These are phyloP conservation scores for Actinomortierella ambigua DNA, from an alignment of 371 early-diverging fungal genomes.

Conservation along the genomic window DNA sequence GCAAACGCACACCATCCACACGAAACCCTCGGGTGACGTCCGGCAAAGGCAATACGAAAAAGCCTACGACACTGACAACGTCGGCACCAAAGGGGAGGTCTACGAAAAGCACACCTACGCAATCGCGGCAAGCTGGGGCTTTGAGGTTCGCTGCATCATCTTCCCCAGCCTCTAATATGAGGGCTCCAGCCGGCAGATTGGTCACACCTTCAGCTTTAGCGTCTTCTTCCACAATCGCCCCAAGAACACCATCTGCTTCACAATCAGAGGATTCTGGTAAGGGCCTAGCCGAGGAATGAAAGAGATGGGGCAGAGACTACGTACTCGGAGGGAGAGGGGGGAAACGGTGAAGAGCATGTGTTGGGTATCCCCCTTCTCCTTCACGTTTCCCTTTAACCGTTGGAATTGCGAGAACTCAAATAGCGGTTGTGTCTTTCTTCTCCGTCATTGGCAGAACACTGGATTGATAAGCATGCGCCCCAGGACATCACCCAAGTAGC, in stretches of 20 bases:
- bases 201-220: too few species aligned
- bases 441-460: constrained; percentile 9
- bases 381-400: background rate
- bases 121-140: too few species aligned
- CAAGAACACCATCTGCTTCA: too few species aligned
- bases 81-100: background rate
- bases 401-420: background rate
- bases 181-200: too few species aligned
- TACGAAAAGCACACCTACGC: background rate
- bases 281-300: too few species aligned
- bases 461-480: constrained; percentile 38
- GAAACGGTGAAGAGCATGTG: background rate
- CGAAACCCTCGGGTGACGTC: too few species aligned
- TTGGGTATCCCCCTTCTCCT: background rate
- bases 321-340: background rate
- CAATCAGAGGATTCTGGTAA: too few species aligned
- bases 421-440: too few species aligned
- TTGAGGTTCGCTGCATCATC: too few species aligned
- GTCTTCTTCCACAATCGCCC: too few species aligned
- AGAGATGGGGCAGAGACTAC: background rate
- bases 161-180: too few species aligned
- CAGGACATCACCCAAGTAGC: constrained; percentile 53
- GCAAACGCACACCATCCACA: constrained; percentile 1
- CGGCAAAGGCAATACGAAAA: background rate
- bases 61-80: background rate